phyloP scores from a whole-genome alignment of 768 basidiomycete species.

The Amanita jacksonii region DNA sequence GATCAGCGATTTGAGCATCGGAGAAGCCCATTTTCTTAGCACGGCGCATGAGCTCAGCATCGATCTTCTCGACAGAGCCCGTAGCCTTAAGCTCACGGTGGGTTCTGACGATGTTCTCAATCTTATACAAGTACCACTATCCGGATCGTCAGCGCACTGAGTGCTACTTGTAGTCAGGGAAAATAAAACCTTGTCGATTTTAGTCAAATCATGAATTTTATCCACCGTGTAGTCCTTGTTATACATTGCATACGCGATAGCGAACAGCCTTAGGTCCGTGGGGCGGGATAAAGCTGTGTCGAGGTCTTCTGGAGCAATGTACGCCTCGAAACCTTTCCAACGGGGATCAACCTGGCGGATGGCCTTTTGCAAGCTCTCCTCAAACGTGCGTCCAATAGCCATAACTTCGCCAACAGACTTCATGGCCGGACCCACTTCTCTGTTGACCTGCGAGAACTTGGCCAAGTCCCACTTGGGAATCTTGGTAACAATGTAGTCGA shows the following conservation, averaged over 20 bases:
- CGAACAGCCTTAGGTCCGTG: constrained; percentile 94
- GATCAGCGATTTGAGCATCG: constrained; percentile 83
- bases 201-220: constrained; percentile 84
- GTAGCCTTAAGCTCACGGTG: constrained; percentile 64
- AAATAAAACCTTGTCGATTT: constrained; percentile 88
- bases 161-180: neutral
- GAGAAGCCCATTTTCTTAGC: constrained; percentile 96
- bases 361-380: constrained; percentile 97
- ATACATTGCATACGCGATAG: constrained; percentile 97
- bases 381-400: constrained; percentile 99
- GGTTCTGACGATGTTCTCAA: constrained; percentile 95
- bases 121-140: constrained; percentile 97
- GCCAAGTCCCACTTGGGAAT: constrained; percentile 99
- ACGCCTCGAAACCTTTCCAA: constrained; percentile 96
- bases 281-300: constrained; percentile 72
- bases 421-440: constrained; percentile 95
- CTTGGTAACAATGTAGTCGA: constrained; percentile 99
- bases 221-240: constrained; percentile 88
- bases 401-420: constrained; percentile 99
- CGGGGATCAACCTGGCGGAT: constrained; percentile 96
- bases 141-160: constrained; percentile 1
- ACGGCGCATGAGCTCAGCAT: constrained; percentile 67
- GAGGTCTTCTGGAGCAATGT: constrained; percentile 78
- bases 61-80: constrained; percentile 58
- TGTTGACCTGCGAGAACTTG: constrained; percentile 94